Conservation (phyloP, 257 asterid genomes). For the Scutellaria galericulata region DNA sequence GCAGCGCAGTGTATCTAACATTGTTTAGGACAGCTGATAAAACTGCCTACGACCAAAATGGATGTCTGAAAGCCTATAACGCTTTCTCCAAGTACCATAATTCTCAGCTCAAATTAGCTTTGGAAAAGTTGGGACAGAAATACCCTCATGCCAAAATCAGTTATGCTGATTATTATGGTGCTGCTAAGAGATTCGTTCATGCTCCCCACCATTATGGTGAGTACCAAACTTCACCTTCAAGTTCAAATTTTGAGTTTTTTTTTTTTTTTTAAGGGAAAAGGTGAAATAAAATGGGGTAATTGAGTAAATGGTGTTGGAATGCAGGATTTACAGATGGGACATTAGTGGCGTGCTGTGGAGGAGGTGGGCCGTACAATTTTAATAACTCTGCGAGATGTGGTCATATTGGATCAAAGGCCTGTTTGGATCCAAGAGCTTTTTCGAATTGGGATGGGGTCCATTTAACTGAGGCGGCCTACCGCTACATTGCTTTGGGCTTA, state of each 20-base stretch:
- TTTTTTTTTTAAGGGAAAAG: not conserved
- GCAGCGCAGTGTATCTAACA: slow-evolving; percentile 73
- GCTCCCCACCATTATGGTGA: slow-evolving; percentile 66
- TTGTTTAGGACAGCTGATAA: slow-evolving; percentile 52
- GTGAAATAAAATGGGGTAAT: not conserved
- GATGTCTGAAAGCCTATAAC: slow-evolving; percentile 72
- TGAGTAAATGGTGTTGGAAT: not conserved
- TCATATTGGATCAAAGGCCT: slow-evolving; percentile 62
- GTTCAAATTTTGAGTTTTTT: not conserved
- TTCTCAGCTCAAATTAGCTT: slow-evolving; percentile 57
- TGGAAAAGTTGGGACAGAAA: slow-evolving; percentile 51
- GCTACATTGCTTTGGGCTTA: slow-evolving; percentile 55
- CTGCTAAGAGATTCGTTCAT: slow-evolving; percentile 62
- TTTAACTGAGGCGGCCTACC: slow-evolving; percentile 73
- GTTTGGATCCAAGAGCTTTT: slow-evolving; percentile 48
- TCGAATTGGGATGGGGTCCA: slow-evolving; percentile 83
- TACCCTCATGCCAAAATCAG: slow-evolving; percentile 66
- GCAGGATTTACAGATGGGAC: slow-evolving; percentile 57
- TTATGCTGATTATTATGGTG: slow-evolving; percentile 78
- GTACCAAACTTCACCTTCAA: not conserved
- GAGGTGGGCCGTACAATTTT: slow-evolving; percentile 86
- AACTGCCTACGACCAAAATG: slow-evolving; percentile 64
- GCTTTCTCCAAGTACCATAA: slow-evolving; percentile 69
- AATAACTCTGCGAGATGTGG: slow-evolving; percentile 83
- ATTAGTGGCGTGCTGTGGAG: slow-evolving; percentile 76